Conservation (phyloP, 176 grass and related monocot genomes). For the Carex kokanica region DNA sequence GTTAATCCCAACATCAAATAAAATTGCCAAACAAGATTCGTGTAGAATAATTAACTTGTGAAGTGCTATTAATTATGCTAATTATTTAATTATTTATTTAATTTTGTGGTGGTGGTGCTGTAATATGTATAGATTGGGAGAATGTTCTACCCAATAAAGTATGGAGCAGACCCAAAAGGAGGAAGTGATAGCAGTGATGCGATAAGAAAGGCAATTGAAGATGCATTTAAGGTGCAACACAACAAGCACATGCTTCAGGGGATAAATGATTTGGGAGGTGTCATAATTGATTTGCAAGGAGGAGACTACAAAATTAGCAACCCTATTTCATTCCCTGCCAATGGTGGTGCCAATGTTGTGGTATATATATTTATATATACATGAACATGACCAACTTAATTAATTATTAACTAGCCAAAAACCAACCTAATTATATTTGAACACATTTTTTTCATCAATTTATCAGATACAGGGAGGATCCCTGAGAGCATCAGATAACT, state of each 20-base stretch:
- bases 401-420: too few relatives aligned
- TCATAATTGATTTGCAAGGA: conserved; percentile 31
- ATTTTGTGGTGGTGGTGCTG: not conserved
- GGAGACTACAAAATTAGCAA: conserved; percentile 35
- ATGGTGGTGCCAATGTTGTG: conserved; percentile 35
- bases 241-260: conserved; percentile 26
- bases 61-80: not conserved
- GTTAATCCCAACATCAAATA: not conserved
- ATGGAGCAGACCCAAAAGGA: conserved; percentile 38
- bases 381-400: too few relatives aligned
- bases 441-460: not conserved
- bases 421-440: not conserved
- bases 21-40: not conserved
- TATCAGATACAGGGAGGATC: conserved; percentile 36
- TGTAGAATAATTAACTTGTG: not conserved
- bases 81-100: not conserved
- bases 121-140: conserved; percentile 19
- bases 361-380: not conserved
- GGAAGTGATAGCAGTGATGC: conserved; percentile 33
- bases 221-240: conserved; percentile 25
- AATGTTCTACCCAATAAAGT: conserved; percentile 17
- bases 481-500: conserved; percentile 28
- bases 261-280: conserved; percentile 35
- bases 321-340: conserved; percentile 31
- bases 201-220: conserved; percentile 24